Base-by-base conservation (phyloP, 805 yeast species). In the Candida quercuum region DNA sequence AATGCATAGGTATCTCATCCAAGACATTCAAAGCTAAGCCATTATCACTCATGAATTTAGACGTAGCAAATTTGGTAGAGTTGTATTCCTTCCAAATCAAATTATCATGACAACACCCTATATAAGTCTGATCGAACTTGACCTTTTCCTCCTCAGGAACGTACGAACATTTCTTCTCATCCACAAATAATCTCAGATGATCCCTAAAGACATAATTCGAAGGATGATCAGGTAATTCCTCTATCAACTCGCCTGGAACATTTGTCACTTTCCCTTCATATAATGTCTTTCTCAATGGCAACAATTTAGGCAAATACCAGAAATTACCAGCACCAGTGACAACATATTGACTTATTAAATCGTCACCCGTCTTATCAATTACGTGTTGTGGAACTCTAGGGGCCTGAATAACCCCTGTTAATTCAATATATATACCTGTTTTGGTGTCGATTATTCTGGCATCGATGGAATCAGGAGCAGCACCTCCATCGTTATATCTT, bases 361-460 rank as follows among this genome's bases (percentile, higher is more conserved):
- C 38, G 35, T 46, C 50, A 1, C 35, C 39, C 2, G 37, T 37
- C 15, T 28, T 29, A 10, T 39, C 47, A 1, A 32, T 18, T 7
- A 51, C 5, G 3, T 41, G 41, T 10, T 20, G 24, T 18, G 56
- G 54, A 3, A 52, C 40, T 39, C 48, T 51, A 31, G 56, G 56
- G 2, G 57, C 54, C 28, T 42, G 43, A 4, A 46, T 38, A 10
- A 49, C 56, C 4, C 80, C 86, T 3, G 76, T 70, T 37, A 79
- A 65, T 47, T 78, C 84, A 38, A 79, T 64, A 48, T 74, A 79
- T 10, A 69, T 52, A 9, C 86, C 86, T 2, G 80, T 70, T 38
- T 72, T 71, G 13, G 69, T 64, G 51, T 79, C 86, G 39, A 79
- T 74, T 49, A 79, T 74, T 43, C 83, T 66, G 8, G 78, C 71